Evolutionary conservation across 2,329 filamentous ascomycete genomes (phyloP).

Genomic region (Cadophora sp.): DNA sequence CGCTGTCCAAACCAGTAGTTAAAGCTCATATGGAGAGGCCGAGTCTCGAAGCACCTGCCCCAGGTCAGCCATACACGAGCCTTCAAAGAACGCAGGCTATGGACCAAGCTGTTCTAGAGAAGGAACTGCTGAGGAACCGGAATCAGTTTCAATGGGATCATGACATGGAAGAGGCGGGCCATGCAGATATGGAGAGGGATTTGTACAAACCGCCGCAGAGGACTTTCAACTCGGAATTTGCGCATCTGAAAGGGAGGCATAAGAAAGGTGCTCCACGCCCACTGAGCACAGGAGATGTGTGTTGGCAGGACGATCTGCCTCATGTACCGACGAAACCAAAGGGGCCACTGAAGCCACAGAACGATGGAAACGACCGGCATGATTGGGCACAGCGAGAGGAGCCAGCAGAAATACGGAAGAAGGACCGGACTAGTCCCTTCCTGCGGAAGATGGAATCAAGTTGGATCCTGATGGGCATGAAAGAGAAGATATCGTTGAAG

Average conservation of each 20-base stretch:
- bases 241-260: slow-evolving; percentile 27
- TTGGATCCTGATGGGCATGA: slow-evolving; percentile 55
- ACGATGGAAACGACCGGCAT: slow-evolving; percentile 36
- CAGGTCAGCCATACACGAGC: slow-evolving; percentile 21
- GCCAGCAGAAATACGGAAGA: slow-evolving; percentile 33
- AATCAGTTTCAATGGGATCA: slow-evolving; percentile 54
- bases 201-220: slow-evolving; percentile 43
- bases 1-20: slow-evolving; percentile 52
- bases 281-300: slow-evolving; percentile 38
- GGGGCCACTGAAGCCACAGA: slow-evolving; percentile 24
- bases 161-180: slow-evolving; percentile 48
- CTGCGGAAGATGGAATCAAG: slow-evolving; percentile 56
- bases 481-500: slow-evolving; percentile 40
- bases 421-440: slow-evolving; percentile 38
- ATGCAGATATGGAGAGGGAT: slow-evolving; percentile 42
- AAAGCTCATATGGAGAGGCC: slow-evolving; percentile 50
- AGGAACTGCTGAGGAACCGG: slow-evolving; percentile 47
- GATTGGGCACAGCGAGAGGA: slow-evolving; percentile 66
- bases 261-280: slow-evolving; percentile 30
- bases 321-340: slow-evolving; percentile 20
- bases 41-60: slow-evolving; percentile 36
- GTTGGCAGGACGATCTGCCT: slow-evolving; percentile 34
- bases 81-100: slow-evolving; percentile 35
- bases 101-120: slow-evolving; percentile 46
- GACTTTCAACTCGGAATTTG: slow-evolving; percentile 45